Conservation (phyloP, 2,329 filamentous ascomycete genomes). For the Lithohypha guttulata region DNA sequence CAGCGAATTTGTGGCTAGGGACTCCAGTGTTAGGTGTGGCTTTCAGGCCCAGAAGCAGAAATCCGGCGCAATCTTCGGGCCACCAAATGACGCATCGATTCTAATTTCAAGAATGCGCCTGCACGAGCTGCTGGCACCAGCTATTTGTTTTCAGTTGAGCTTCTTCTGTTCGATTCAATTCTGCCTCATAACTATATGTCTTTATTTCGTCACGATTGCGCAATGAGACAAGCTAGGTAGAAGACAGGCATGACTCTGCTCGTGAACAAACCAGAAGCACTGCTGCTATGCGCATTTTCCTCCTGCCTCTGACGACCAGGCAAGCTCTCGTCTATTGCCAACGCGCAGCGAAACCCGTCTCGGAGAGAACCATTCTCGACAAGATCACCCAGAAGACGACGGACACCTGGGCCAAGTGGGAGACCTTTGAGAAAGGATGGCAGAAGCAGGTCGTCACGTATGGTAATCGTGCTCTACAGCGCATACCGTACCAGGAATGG, state of each 20-base stretch:
- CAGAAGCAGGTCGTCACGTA: slow-evolving; percentile 76
- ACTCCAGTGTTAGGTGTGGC: too few relatives aligned
- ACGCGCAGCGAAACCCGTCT: slow-evolving; percentile 47
- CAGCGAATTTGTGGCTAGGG: too few relatives aligned
- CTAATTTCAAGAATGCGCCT: neutral
- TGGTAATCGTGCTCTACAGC: slow-evolving; percentile 73
- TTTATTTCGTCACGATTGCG: neutral
- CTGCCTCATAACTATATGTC: neutral
- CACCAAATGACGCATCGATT: neutral
- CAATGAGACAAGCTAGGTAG: slow-evolving; percentile 1
- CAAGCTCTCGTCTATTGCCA: slow-evolving; percentile 90
- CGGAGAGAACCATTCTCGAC: slow-evolving; percentile 53
- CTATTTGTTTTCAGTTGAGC: neutral
- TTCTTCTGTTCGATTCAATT: neutral
- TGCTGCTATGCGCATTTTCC: slow-evolving; percentile 72
- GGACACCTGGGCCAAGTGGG: slow-evolving; percentile 75
- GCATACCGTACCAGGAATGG: slow-evolving; percentile 97
- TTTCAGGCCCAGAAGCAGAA: too few relatives aligned
- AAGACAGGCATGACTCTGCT: slow-evolving; percentile 3
- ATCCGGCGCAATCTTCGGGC: too few relatives aligned
- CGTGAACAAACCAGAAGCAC: neutral
- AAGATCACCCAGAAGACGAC: slow-evolving; percentile 60
- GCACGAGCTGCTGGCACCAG: neutral
- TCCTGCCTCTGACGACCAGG: slow-evolving; percentile 84
- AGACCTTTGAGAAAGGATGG: slow-evolving; percentile 74